phyloP scores from a whole-genome alignment of 1,284 basidiomycete genomes.

The Fistulinella staudtii region DNA sequence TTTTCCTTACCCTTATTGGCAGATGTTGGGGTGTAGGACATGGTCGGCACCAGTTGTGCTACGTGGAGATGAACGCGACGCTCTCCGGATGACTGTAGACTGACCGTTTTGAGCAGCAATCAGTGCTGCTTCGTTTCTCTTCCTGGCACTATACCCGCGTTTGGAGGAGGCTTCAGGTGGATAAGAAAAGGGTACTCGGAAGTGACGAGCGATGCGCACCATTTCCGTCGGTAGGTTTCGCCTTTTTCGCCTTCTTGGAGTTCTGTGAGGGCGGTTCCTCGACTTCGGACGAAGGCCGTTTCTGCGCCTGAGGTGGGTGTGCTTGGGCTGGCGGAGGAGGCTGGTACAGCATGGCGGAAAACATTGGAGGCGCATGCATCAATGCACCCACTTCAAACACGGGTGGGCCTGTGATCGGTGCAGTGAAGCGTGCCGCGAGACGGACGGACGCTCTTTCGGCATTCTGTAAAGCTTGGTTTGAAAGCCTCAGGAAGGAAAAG shows the following conservation, averaged over 20 bases:
- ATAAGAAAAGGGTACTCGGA: slow-evolving; percentile 14
- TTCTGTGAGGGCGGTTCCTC: slow-evolving; percentile 34
- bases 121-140: slow-evolving; percentile 61
- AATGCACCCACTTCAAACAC: slow-evolving; percentile 32
- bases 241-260: slow-evolving; percentile 41
- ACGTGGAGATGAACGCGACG: slow-evolving; percentile 19
- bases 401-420: slow-evolving; percentile 34
- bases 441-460: slow-evolving; percentile 54
- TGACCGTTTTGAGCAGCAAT: slow-evolving; percentile 55
- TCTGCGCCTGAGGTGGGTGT: slow-evolving; percentile 32
- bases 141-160: slow-evolving; percentile 63
- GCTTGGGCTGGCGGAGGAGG: slow-evolving; percentile 23
- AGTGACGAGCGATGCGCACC: slow-evolving; percentile 23
- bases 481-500: slow-evolving; percentile 20
- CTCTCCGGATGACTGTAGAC: slow-evolving; percentile 25
- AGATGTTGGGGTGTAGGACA: slow-evolving; percentile 39
- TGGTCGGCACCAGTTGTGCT: slow-evolving; percentile 48
- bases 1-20: slow-evolving; percentile 45
- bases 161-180: slow-evolving; percentile 43
- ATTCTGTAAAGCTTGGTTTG: slow-evolving; percentile 43
- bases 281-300: slow-evolving; percentile 37
- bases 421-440: slow-evolving; percentile 47
- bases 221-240: slow-evolving; percentile 33
- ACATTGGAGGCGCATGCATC: slow-evolving; percentile 33
- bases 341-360: slow-evolving; percentile 30